These are phyloP conservation scores for Canavalia ensiformis DNA, from an alignment of 306 rosid species.

Conservation along the genomic window DNA sequence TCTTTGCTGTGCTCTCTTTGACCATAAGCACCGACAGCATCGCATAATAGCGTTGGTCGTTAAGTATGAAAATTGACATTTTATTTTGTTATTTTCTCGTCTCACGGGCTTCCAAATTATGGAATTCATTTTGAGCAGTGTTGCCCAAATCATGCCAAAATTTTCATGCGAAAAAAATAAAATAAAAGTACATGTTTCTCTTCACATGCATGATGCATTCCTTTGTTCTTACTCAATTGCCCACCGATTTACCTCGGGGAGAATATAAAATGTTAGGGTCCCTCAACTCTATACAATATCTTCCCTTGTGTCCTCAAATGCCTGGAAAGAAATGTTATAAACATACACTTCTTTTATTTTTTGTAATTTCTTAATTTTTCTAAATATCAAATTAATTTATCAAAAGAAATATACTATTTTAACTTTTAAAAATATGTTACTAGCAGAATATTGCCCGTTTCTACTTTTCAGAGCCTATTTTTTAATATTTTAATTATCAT, in stretches of 20 bases:
- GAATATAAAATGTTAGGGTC: not conserved
- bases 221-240: conserved; percentile 6
- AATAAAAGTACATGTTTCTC: not conserved
- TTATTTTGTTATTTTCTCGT: conserved; percentile 11
- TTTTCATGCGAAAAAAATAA: conserved; percentile 8
- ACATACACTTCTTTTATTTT: too few species aligned
- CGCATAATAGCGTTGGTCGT: not conserved
- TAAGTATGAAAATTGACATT: conserved; percentile 12
- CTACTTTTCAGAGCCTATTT: conserved; percentile 8
- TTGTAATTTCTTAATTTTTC: too few species aligned
- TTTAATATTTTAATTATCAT: not conserved
- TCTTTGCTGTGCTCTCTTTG: not conserved
- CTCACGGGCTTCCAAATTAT: conserved; percentile 23
- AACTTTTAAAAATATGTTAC: too few species aligned
- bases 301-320: conserved; percentile 22
- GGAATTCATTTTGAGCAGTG: not conserved
- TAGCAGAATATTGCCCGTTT: not conserved
- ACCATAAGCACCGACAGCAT: conserved; percentile 37
- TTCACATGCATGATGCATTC: conserved; percentile 37
- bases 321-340: not conserved
- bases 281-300: not conserved
- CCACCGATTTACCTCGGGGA: not conserved
- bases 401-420: too few species aligned
- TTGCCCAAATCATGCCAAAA: conserved; percentile 21
- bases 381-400: too few species aligned